phyloP scores from a whole-genome alignment of 2,329 filamentous ascomycete species.

The Fusarium xyrophilum region DNA sequence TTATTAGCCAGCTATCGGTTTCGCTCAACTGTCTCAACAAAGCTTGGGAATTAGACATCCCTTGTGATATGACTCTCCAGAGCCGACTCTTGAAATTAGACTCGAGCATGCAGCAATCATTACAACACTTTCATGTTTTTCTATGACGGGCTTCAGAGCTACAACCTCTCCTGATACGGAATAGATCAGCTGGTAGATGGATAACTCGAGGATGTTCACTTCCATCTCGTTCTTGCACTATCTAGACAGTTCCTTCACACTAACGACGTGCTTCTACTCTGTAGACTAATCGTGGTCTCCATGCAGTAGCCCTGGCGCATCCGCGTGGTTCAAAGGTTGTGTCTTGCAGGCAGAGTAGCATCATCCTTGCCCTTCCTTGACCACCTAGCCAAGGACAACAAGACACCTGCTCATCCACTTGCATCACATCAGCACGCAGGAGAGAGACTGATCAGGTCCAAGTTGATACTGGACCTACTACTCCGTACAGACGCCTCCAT shows the following conservation, averaged over 20 bases:
- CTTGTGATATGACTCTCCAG: neutral
- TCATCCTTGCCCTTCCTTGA: slow-evolving; percentile 22
- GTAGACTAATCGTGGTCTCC: slow-evolving; percentile 35
- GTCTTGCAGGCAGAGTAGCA: slow-evolving; percentile 33
- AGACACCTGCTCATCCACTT: slow-evolving; percentile 23
- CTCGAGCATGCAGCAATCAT: neutral
- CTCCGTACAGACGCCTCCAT: slow-evolving; percentile 9
- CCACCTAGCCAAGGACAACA: neutral
- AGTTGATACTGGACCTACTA: neutral
- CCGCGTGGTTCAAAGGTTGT: slow-evolving; percentile 37
- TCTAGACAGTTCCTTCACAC: neutral
- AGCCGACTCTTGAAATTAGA: too few species aligned
- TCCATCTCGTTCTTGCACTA: neutral
- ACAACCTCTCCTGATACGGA: neutral
- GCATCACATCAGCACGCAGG: slow-evolving; percentile 26
- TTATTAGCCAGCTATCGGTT: neutral
- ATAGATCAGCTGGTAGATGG: neutral
- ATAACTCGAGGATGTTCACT: neutral
- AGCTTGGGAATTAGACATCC: neutral
- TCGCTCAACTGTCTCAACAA: slow-evolving; percentile 3
- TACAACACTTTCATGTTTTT: neutral
- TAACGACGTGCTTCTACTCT: slow-evolving; percentile 22
- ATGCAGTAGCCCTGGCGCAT: slow-evolving; percentile 36
- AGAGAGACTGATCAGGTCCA: slow-evolving; percentile 22
- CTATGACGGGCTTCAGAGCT: neutral